A percentile compares a stretch with the other conserved stretches of the same genome.
Conservation (phyloP, 2,329 filamentous ascomycete genomes). For the Ascocoryne sarcoides region DNA sequence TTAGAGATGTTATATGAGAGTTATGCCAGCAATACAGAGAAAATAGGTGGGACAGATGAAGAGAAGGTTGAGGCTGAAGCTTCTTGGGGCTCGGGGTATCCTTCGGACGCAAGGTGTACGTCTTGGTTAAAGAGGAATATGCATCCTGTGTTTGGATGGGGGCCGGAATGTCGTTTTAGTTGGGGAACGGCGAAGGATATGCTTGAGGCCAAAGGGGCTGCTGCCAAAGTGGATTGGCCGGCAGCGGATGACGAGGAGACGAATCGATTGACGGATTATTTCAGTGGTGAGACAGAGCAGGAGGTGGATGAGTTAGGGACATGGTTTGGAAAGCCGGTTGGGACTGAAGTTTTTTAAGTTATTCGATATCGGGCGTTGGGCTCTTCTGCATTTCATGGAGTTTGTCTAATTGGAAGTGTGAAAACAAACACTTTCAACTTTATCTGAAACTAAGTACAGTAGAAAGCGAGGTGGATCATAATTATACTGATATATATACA, state of each 20-base stretch:
- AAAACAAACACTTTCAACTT: too few relatives aligned
- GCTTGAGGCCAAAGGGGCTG: constrained; percentile 55
- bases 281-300: constrained; percentile 34
- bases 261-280: constrained; percentile 68
- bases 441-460: too few relatives aligned
- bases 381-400: neutral
- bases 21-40: constrained; percentile 19
- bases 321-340: constrained; percentile 61
- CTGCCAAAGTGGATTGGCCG: constrained; percentile 77
- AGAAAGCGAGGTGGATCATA: too few relatives aligned
- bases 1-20: constrained; percentile 64
- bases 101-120: constrained; percentile 73
- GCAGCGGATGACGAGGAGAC: constrained; percentile 60
- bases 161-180: constrained; percentile 83
- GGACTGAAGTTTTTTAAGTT: constrained; percentile 23
- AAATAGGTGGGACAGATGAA: constrained; percentile 14
- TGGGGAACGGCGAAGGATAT: constrained; percentile 95
- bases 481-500: too few relatives aligned
- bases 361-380: neutral
- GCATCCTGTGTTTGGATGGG: constrained; percentile 94
- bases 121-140: constrained; percentile 78
- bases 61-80: constrained; percentile 18
- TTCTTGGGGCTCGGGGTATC: constrained; percentile 88
- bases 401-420: too few relatives aligned
- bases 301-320: constrained; percentile 53